Percentiles rank a stretch among this genome's conserved stretches.
Evolutionary conservation across 805 yeast species (phyloP).

Genomic region (Pichia thaimueangensis): DNA sequence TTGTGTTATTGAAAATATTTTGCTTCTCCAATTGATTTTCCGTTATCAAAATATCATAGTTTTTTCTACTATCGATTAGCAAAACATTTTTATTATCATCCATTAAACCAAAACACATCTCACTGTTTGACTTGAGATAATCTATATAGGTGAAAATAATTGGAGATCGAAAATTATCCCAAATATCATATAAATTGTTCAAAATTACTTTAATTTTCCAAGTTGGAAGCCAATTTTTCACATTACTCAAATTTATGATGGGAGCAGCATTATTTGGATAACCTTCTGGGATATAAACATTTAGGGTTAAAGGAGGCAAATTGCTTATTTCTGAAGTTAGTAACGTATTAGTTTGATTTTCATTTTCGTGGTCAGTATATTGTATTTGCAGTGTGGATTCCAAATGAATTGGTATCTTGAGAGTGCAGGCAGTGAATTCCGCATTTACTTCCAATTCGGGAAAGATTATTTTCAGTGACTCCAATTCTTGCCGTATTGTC

Average conservation of each 20-base stretch:
- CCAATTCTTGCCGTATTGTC: conserved; percentile 32
- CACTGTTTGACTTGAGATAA: conserved; percentile 11
- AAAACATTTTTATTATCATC: conserved; percentile 7
- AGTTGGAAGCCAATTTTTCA: conserved; percentile 28
- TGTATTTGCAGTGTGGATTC: conserved; percentile 8
- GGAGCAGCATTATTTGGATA: conserved; percentile 34
- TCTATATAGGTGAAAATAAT: conserved; percentile 12
- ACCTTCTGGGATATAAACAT: conserved; percentile 27
- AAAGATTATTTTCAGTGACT: conserved; percentile 35
- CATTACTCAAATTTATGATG: conserved; percentile 18
- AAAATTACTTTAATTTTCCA: conserved; percentile 14
- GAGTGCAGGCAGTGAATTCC: conserved; percentile 18
- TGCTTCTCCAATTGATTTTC: conserved; percentile 19
- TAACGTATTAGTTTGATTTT: too few relatives aligned
- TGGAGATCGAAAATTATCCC: conserved; percentile 9
- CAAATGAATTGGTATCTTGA: conserved; percentile 25
- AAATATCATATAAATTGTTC: conserved; percentile 2
- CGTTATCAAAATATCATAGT: conserved; percentile 9
- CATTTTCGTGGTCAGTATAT: too few relatives aligned
- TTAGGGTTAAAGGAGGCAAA: conserved; percentile 30
- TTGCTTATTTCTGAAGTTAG: conserved; percentile 14
- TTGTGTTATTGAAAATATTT: conserved; percentile 28
- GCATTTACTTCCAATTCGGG: conserved; percentile 29
- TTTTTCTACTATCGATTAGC: not conserved
- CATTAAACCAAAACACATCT: conserved; percentile 3